Conservation (phyloP, 805 yeast genomes). For the Candida schatavii region DNA sequence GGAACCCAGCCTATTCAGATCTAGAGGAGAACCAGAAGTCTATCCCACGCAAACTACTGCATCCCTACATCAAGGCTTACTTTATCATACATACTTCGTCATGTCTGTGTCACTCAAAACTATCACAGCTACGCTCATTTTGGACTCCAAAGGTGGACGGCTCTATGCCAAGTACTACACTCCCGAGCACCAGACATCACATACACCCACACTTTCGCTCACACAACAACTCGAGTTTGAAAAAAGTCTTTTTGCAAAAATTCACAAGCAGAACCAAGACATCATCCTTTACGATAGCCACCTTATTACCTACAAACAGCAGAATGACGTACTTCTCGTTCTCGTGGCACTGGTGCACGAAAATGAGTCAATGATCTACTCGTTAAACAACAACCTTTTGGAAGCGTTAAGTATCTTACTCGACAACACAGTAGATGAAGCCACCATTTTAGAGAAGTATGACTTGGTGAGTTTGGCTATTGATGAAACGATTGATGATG, state of each 20-base stretch:
- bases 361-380: constrained; percentile 78
- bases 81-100: neutral
- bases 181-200: constrained; percentile 46
- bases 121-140: constrained; percentile 72
- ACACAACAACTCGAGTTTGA: constrained; percentile 80
- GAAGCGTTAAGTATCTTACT: constrained; percentile 80
- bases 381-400: constrained; percentile 70
- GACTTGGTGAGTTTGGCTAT: constrained; percentile 83
- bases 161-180: constrained; percentile 79
- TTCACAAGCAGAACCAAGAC: constrained; percentile 79
- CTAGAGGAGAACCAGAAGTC: no score
- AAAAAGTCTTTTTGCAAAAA: constrained; percentile 63
- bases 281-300: constrained; percentile 76
- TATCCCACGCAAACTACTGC: no score
- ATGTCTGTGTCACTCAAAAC: constrained; percentile 72
- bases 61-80: no score
- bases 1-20: no score
- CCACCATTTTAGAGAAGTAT: constrained; percentile 73
- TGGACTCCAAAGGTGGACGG: constrained; percentile 79
- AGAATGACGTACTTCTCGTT: constrained; percentile 69
- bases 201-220: constrained; percentile 21
- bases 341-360: constrained; percentile 75
- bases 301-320: constrained; percentile 82
- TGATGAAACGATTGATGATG: constrained; percentile 93
- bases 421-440: constrained; percentile 69